These are phyloP conservation scores for Globisporangium echinulatum DNA, from an alignment of 352 stramenopile species.

Conservation along the genomic window DNA sequence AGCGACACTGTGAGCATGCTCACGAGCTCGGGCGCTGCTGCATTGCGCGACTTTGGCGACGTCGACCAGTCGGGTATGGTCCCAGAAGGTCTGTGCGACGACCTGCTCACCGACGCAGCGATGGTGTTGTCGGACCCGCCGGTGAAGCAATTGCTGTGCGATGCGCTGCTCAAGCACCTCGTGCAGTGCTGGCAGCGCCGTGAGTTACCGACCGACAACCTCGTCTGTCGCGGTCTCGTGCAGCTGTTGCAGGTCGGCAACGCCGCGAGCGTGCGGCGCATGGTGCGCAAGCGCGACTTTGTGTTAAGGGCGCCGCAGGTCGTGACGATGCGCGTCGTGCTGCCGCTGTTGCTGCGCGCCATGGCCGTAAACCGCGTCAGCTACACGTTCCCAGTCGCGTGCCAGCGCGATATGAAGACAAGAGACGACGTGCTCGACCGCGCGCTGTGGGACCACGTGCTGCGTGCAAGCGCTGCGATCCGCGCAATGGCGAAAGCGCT, in stretches of 20 bases:
- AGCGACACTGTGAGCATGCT: constrained; percentile 68
- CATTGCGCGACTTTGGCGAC: constrained; percentile 62
- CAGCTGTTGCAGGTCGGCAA: constrained; percentile 83
- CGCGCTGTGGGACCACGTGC: constrained; percentile 63
- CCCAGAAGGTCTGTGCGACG: constrained; percentile 72
- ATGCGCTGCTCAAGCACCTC: constrained; percentile 65
- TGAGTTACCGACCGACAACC: constrained; percentile 77
- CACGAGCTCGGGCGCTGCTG: constrained; percentile 53
- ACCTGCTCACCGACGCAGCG: constrained; percentile 65
- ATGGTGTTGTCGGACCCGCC: constrained; percentile 71
- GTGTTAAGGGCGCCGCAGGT: constrained; percentile 74
- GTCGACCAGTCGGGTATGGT: constrained; percentile 81
- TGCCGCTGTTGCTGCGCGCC: constrained; percentile 59
- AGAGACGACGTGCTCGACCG: constrained; percentile 40
- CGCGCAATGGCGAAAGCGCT: constrained; percentile 63
- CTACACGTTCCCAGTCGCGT: constrained; percentile 27
- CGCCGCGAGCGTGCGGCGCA: constrained; percentile 66
- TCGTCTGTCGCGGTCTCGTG: constrained; percentile 70
- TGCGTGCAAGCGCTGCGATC: constrained; percentile 67
- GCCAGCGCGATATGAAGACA: constrained; percentile 30
- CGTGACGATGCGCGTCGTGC: constrained; percentile 70
- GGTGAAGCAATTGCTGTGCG: constrained; percentile 74
- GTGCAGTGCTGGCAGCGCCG: constrained; percentile 48
- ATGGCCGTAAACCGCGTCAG: constrained; percentile 49
- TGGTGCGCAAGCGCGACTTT: constrained; percentile 82